These are phyloP conservation scores for Tetrapisispora nanseiensis DNA, from an alignment of 805 yeast species.

Conservation along the genomic window DNA sequence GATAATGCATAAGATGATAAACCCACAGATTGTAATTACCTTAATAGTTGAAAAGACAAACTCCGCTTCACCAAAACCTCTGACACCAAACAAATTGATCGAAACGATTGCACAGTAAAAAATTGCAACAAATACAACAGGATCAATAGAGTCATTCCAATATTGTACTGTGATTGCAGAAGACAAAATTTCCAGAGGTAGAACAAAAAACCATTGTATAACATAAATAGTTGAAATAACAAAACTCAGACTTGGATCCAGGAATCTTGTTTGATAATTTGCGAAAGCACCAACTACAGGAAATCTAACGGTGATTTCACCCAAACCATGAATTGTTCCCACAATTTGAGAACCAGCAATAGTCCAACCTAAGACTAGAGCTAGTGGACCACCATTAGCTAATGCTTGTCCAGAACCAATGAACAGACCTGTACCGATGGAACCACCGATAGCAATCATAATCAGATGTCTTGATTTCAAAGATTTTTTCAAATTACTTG, in stretches of 20 bases:
- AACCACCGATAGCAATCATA: constrained; percentile 28
- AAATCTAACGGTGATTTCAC: constrained; percentile 40
- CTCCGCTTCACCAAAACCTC: constrained; percentile 43
- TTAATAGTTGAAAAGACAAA: constrained; percentile 37
- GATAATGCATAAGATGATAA: constrained; percentile 42
- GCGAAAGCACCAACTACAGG: constrained; percentile 44
- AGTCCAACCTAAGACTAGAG: constrained; percentile 39
- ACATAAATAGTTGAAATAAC: constrained; percentile 49
- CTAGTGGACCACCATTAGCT: constrained; percentile 42
- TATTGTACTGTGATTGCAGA: constrained; percentile 40
- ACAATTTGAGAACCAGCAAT: constrained; percentile 45
- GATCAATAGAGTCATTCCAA: constrained; percentile 36
- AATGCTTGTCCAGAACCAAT: constrained; percentile 34
- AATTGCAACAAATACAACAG: constrained; percentile 36
- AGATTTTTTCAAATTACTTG: constrained; percentile 27
- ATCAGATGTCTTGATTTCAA: constrained; percentile 20
- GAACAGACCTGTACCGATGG: constrained; percentile 26
- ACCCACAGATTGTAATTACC: constrained; percentile 39
- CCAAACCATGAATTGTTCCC: constrained; percentile 43
- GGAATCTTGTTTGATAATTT: constrained; percentile 37
- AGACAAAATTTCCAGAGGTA: constrained; percentile 41
- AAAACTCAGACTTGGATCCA: constrained; percentile 45
- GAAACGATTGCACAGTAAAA: constrained; percentile 35
- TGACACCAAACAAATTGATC: constrained; percentile 41
- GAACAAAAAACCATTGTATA: constrained; percentile 38